Percentiles rank a stretch among this genome's conserved stretches.
These are phyloP conservation scores for Salix arbutifolia DNA, from an alignment of 345 rosid genomes.

Conservation along the genomic window DNA sequence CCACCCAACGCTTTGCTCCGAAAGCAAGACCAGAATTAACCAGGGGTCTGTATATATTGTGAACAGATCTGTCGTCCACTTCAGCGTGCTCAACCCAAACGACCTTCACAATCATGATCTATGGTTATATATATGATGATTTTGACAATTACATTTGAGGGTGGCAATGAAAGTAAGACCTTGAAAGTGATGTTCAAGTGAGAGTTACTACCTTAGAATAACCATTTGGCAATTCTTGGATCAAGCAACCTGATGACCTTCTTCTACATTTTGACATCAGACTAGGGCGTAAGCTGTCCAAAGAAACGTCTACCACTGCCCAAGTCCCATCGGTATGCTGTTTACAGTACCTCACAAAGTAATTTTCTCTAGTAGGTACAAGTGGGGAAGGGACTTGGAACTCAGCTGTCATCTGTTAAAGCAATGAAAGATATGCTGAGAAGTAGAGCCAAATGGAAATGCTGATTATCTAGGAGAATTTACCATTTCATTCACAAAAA, in stretches of 20 bases:
- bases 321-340: constrained; percentile 72
- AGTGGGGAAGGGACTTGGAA: constrained; percentile 90
- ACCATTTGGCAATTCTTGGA: constrained; percentile 85
- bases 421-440: background rate
- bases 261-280: constrained; percentile 52
- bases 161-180: background rate
- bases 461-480: background rate
- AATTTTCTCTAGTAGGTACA: constrained; percentile 77
- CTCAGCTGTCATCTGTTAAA: constrained; percentile 78
- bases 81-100: constrained; percentile 87
- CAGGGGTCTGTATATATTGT: constrained; percentile 51
- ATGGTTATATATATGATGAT: background rate
- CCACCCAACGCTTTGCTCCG: constrained; percentile 92
- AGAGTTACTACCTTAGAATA: constrained; percentile 67
- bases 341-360: constrained; percentile 85
- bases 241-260: constrained; percentile 92
- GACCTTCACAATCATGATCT: constrained; percentile 36
- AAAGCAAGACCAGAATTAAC: constrained; percentile 72
- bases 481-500: background rate
- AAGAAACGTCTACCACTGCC: constrained; percentile 94
- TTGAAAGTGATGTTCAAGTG: background rate
- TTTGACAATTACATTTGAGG: background rate
- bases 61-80: constrained; percentile 75
- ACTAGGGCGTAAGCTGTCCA: constrained; percentile 60
- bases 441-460: background rate